Base-by-base conservation (phyloP, 2,329 filamentous ascomycete species). In the Curvularia spicifera region DNA sequence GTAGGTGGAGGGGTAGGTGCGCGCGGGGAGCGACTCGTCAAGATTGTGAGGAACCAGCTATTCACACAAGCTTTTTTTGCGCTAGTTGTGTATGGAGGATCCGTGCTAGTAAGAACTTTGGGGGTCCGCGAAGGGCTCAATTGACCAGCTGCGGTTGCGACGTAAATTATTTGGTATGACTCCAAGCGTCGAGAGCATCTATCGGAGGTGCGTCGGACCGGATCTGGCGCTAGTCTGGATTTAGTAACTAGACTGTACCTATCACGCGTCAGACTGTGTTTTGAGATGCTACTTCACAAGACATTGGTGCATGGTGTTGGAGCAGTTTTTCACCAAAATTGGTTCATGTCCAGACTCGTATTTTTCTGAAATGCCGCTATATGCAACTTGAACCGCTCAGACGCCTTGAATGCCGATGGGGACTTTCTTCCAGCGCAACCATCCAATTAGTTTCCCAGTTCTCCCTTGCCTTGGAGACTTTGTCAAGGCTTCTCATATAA, bases 401-500 rank as follows among this genome's bases (percentile, higher is more conserved):
- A 73, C 71, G 69, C 73, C 65, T 53, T 61, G 59, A 66, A 76
- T 76, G 73, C 71, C 46, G 18, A 53, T 49, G 31, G 22, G 20
- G 35, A 28, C 24, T 28, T 10, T 31, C 35, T 35, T 50, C 47
- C 47, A 40, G 35, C 47, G 20, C 47, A 40, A 50, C 35, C 24
- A 50, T 33, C 35, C 35, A 29, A 50, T 40, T 50, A 40, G 24
- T 40, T 20, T 37, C 24, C 18, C 35, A 40, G 9, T 50, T 50
- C 33, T 50, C 47, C 24, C 18, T 50, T 50, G 35, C 47, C 35
- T 40, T 50, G 5, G 35, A 50, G 10, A 40, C 22, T 45, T 24
- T 15, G 42, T 15, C 10, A 37, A 28, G 39, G 42, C 51, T 45
- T 39, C 28, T 33, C n/a, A 46, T n/a, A 20, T 28, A 29, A 45